phyloP scores from a whole-genome alignment of 2,329 filamentous ascomycete genomes.

The Dissoconium aciculare region DNA sequence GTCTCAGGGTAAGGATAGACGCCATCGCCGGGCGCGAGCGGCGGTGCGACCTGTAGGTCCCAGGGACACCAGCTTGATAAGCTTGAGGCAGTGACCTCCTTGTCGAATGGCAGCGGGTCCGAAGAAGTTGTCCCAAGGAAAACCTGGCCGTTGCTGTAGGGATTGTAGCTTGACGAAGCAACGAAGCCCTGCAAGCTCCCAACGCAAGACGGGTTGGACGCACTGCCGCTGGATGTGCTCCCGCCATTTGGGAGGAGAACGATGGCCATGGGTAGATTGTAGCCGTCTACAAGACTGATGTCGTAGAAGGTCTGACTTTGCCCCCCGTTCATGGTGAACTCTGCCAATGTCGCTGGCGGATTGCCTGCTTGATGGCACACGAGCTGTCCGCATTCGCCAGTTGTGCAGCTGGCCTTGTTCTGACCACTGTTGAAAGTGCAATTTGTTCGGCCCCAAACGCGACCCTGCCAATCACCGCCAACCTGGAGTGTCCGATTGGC shows the following conservation, averaged over 20 bases:
- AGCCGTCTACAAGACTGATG: constrained; percentile 71
- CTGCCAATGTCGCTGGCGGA: constrained; percentile 60
- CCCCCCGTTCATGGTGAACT: constrained; percentile 62
- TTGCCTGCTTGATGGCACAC: constrained; percentile 48
- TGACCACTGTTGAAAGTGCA: constrained; percentile 57
- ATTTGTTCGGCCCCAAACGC: constrained; percentile 72
- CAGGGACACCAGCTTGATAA: constrained; percentile 65
- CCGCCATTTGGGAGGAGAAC: constrained; percentile 40
- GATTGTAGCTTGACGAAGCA: constrained; percentile 28
- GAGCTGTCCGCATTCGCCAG: constrained; percentile 61
- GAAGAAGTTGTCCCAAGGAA: constrained; percentile 48
- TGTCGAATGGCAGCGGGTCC: constrained; percentile 54
- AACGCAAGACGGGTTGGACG: constrained; percentile 64
- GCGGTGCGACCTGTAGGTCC: constrained; percentile 55
- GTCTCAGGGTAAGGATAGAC: constrained; percentile 71
- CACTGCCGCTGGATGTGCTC: constrained; percentile 53
- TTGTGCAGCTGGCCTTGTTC: constrained; percentile 41
- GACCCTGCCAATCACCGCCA: constrained; percentile 60
- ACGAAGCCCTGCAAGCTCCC: constrained; percentile 49
- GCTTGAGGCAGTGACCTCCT: constrained; percentile 39
- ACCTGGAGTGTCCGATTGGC: constrained; percentile 48
- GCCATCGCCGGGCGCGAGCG: constrained; percentile 55
- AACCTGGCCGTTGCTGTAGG: constrained; percentile 37
- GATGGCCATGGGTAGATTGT: constrained; percentile 59
- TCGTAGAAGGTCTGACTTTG: constrained; percentile 63